These are phyloP conservation scores for Apiospora sp. DNA, from an alignment of 2,329 filamentous ascomycete genomes.

Conservation along the genomic window DNA sequence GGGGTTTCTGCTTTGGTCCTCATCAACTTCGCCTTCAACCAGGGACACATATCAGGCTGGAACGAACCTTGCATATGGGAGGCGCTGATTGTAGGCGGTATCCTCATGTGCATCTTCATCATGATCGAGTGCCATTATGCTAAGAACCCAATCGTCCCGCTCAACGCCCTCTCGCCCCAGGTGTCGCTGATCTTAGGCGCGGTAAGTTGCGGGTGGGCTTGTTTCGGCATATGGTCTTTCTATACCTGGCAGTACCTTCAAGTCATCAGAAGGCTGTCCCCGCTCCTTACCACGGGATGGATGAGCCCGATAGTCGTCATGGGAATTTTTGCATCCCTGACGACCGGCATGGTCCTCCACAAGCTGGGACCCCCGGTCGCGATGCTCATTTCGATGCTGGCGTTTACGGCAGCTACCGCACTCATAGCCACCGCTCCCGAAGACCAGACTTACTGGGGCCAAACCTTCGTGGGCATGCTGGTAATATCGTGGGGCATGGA, in stretches of 20 bases:
- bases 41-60: constrained; percentile 69
- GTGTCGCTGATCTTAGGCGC: constrained; percentile 55
- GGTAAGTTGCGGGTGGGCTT: constrained; percentile 50
- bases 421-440: constrained; percentile 58
- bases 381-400: constrained; percentile 53
- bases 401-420: constrained; percentile 52
- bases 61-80: constrained; percentile 61
- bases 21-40: constrained; percentile 74
- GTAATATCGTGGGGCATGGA: constrained; percentile 72
- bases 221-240: constrained; percentile 50
- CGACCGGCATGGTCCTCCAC: constrained; percentile 39
- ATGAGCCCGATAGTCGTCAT: constrained; percentile 34
- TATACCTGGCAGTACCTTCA: constrained; percentile 53
- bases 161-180: constrained; percentile 52
- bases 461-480: constrained; percentile 65
- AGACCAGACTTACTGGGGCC: constrained; percentile 69
- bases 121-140: constrained; percentile 58
- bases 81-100: constrained; percentile 62
- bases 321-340: constrained; percentile 39
- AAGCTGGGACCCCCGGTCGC: constrained; percentile 42
- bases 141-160: constrained; percentile 57
- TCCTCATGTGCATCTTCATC: constrained; percentile 63
- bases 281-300: constrained; percentile 45
- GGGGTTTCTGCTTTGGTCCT: constrained; percentile 66
- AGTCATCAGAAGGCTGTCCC: constrained; percentile 38